Percentiles rank a stretch among this genome's conserved stretches.
Evolutionary conservation across 2,329 filamentous ascomycete genomes (phyloP).

Genomic region (Pyrenophora graminea): DNA sequence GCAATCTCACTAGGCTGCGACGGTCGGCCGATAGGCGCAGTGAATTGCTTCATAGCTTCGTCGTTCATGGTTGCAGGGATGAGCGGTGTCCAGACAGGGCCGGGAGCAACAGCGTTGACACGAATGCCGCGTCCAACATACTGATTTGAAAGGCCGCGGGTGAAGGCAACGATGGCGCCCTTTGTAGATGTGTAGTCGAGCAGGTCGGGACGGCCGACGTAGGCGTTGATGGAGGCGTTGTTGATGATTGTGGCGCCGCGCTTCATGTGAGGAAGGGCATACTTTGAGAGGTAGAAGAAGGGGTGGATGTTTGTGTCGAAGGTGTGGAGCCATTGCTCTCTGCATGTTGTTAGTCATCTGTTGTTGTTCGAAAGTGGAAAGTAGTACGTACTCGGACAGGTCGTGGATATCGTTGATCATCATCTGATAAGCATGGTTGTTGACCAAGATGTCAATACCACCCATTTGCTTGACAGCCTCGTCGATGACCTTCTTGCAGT

Average conservation of each 20-base stretch:
- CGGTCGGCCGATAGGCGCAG: conserved; percentile 74
- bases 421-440: conserved; percentile 76
- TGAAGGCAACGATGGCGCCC: conserved; percentile 79
- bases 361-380: no score
- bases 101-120: conserved; percentile 76
- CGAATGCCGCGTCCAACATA: conserved; percentile 72
- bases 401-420: conserved; percentile 73
- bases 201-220: conserved; percentile 77
- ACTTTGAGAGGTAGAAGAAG: conserved; percentile 80
- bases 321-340: conserved; percentile 77
- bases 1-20: conserved; percentile 82
- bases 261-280: conserved; percentile 74
- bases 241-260: conserved; percentile 80
- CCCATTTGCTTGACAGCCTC: conserved; percentile 68
- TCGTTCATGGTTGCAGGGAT: conserved; percentile 50
- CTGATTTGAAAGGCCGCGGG: conserved; percentile 76
- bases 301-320: conserved; percentile 85
- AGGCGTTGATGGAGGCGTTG: conserved; percentile 82
- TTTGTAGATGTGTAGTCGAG: conserved; percentile 83
- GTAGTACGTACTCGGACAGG: conserved; percentile 63
- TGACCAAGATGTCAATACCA: conserved; percentile 72
- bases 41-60: conserved; percentile 72
- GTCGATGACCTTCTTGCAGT: conserved; percentile 72
- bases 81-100: conserved; percentile 57
- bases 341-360: conserved; percentile 35